These are phyloP conservation scores for Komagataella kurtzmanii DNA, from an alignment of 805 yeast genomes.

Conservation along the genomic window DNA sequence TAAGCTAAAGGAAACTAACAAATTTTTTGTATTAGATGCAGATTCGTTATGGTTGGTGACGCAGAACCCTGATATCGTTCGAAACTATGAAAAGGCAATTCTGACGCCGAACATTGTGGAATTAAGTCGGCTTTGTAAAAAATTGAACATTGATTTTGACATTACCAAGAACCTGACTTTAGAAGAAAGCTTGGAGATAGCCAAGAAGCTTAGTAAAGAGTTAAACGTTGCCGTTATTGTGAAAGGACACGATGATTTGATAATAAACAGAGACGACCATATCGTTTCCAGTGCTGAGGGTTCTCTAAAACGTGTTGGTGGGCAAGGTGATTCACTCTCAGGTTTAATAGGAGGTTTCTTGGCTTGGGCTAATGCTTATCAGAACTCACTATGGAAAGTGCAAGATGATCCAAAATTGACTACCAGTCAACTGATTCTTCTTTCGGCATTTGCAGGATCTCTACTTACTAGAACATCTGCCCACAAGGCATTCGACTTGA, in stretches of 20 bases:
- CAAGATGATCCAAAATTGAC: conserved; percentile 17
- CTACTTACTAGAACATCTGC: conserved; percentile 55
- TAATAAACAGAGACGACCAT: conserved; percentile 33
- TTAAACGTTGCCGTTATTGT: conserved; percentile 51
- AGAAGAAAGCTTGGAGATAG: conserved; percentile 11
- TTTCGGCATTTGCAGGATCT: conserved; percentile 66
- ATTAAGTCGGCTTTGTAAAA: conserved; percentile 52
- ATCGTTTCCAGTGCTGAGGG: conserved; percentile 41
- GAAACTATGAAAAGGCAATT: conserved; percentile 45
- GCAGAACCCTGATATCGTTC: conserved; percentile 36
- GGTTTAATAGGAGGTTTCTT: conserved; percentile 76
- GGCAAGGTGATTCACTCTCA: conserved; percentile 90
- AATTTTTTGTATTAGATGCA: conserved; percentile 81
- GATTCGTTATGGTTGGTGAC: conserved; percentile 70
- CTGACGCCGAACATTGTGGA: conserved; percentile 88
- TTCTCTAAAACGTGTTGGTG: conserved; percentile 76
- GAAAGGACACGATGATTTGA: conserved; percentile 60
- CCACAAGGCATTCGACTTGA: conserved; percentile 43
- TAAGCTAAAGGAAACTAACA: conserved; percentile 36
- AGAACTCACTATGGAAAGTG: conserved; percentile 41
- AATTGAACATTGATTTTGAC: conserved; percentile 20
- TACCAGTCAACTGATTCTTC: conserved; percentile 18
- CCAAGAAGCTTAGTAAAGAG: conserved; percentile 28
- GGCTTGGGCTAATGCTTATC: conserved; percentile 65
- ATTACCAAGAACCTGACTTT: not conserved